Evolutionary conservation across 371 early-diverging fungal species (phyloP).

Genomic region (Haplosporangium sp.): DNA sequence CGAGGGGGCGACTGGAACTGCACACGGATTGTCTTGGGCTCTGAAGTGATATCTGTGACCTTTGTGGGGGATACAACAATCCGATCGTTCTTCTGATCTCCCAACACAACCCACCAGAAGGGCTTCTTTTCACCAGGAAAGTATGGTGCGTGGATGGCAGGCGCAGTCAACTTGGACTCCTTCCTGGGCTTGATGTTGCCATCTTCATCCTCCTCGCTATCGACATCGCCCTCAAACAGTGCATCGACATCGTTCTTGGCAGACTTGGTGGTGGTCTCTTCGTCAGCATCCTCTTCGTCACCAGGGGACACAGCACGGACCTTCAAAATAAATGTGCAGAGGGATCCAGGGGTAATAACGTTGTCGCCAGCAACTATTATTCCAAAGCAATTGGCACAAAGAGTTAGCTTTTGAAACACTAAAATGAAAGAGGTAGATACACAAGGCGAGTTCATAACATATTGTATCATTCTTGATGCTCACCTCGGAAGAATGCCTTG

Average conservation of each 20-base stretch:
- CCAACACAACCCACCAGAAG: conserved; percentile 94
- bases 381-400: background rate
- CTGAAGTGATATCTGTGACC: conserved; percentile 78
- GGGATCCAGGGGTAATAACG: conserved; percentile 81
- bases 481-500: conserved; percentile 83
- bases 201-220: conserved; percentile 59
- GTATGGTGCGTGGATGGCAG: conserved; percentile 75
- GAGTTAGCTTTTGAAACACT: background rate
- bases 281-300: conserved; percentile 31
- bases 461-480: conserved; percentile 4
- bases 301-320: conserved; percentile 53
- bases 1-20: conserved; percentile 96
- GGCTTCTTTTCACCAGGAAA: conserved; percentile 81
- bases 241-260: conserved; percentile 59
- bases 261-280: conserved; percentile 40
- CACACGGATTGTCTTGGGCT: conserved; percentile 76
- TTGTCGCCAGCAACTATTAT: conserved; percentile 77
- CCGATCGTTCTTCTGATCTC: conserved; percentile 84
- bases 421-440: conserved; percentile 6
- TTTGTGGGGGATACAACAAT: conserved; percentile 83
- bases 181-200: conserved; percentile 52
- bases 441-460: background rate
- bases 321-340: conserved; percentile 81
- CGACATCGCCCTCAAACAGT: conserved; percentile 48
- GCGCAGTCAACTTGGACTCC: conserved; percentile 38